Conservation (phyloP, 768 basidiomycete species). For the Suillus occidentalis region DNA sequence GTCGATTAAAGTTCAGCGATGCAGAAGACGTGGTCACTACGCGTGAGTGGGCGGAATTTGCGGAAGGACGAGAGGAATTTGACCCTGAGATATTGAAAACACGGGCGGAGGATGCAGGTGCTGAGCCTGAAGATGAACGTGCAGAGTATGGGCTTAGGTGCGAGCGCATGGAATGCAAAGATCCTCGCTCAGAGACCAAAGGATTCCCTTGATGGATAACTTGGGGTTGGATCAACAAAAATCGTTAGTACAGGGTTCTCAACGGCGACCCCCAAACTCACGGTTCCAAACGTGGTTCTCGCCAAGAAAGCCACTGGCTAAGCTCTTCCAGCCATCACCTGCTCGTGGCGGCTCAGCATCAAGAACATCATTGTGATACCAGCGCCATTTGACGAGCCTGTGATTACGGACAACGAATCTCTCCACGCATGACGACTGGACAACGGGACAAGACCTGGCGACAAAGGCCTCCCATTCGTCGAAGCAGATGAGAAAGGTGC, state of each 20-base stretch:
- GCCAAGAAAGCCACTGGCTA: slow-evolving; percentile 38
- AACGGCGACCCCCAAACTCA: slow-evolving; percentile 34
- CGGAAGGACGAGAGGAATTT: slow-evolving; percentile 54
- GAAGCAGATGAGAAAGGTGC: slow-evolving; percentile 46
- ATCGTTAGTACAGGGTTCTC: slow-evolving; percentile 15
- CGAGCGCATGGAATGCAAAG: slow-evolving; percentile 63
- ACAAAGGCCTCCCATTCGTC: slow-evolving; percentile 30
- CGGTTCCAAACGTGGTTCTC: slow-evolving; percentile 63
- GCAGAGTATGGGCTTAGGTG: slow-evolving; percentile 48
- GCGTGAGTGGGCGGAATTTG: slow-evolving; percentile 34
- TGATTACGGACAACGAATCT: slow-evolving; percentile 33
- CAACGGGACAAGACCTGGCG: slow-evolving; percentile 39
- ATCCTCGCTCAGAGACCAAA: slow-evolving; percentile 59
- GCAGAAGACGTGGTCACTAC: slow-evolving; percentile 36
- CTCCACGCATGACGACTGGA: slow-evolving; percentile 35
- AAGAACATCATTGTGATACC: slow-evolving; percentile 55
- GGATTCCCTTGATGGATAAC: slow-evolving; percentile 40
- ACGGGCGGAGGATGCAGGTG: slow-evolving; percentile 46
- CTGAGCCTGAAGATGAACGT: slow-evolving; percentile 53
- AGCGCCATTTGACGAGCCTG: slow-evolving; percentile 30
- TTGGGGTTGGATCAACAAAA: slow-evolving; percentile 36
- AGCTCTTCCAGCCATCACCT: slow-evolving; percentile 57
- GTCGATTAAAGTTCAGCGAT: slow-evolving; percentile 44
- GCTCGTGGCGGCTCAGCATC: slow-evolving; percentile 71
- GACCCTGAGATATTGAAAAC: slow-evolving; percentile 48